Conservation (phyloP, 495 filamentous ascomycete species). For the Neurospora sp. region DNA sequence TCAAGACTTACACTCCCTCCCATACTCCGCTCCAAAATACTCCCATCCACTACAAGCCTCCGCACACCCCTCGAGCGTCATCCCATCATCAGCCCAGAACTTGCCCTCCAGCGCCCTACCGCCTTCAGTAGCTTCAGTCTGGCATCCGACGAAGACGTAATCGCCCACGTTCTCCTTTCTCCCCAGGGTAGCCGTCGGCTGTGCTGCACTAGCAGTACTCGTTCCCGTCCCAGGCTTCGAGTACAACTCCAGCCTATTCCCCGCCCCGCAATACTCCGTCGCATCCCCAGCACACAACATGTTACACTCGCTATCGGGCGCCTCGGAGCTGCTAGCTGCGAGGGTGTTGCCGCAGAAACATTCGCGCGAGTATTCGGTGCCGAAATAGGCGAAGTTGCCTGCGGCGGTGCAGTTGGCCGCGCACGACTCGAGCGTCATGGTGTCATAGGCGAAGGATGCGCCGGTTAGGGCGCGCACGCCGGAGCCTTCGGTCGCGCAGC, state of each 20-base stretch:
- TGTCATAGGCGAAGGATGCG: conserved; percentile 31
- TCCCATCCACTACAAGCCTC: conserved; percentile 25
- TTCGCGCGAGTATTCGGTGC: conserved; percentile 39
- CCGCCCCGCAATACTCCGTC: conserved; percentile 34
- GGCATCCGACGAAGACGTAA: conserved; percentile 34
- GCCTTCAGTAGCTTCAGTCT: conserved; percentile 26
- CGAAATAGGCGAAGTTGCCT: conserved; percentile 33
- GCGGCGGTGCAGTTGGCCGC: conserved; percentile 29
- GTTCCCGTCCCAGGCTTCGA: conserved; percentile 29
- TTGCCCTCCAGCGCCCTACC: conserved; percentile 19
- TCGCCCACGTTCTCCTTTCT: conserved; percentile 24
- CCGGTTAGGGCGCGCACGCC: conserved; percentile 29
- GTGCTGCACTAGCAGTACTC: conserved; percentile 15
- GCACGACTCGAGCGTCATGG: conserved; percentile 41
- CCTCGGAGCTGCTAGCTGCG: conserved; percentile 25
- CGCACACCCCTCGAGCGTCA: conserved; percentile 36
- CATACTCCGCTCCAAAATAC: conserved; percentile 35
- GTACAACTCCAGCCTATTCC: conserved; percentile 36
- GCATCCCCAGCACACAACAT: conserved; percentile 38
- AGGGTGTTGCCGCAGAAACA: conserved; percentile 44
- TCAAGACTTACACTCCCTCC: conserved; percentile 21
- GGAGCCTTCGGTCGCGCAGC: conserved; percentile 38
- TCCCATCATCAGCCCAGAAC: conserved; percentile 16
- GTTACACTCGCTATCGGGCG: conserved; percentile 35
- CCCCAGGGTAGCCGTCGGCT: conserved; percentile 24